Base-by-base conservation (phyloP, 1,284 basidiomycete species). In the Puccinia coronata region DNA sequence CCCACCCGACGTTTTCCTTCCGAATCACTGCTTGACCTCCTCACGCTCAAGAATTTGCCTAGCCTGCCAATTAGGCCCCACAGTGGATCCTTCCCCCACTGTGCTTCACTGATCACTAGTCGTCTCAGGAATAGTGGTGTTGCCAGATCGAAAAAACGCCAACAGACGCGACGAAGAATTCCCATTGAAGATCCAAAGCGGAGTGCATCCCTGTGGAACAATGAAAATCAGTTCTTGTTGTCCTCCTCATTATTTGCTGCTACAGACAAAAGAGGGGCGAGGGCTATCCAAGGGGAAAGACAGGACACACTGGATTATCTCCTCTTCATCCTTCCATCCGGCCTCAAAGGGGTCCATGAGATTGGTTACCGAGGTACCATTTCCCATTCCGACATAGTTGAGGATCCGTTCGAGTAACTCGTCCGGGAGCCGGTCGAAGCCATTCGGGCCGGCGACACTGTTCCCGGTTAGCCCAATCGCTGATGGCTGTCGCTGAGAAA, bases 241-340 rank as follows among this genome's bases (percentile, higher is more conserved):
- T n/a, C n/a, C n/a, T n/a, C n/a, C n/a, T n/a, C n/a, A n/a, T n/a
- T n/a, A n/a, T n/a, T n/a, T n/a, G n/a, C n/a, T n/a, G n/a, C n/a
- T n/a, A n/a, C n/a, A n/a, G n/a, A n/a, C n/a, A n/a, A n/a, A n/a
- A n/a, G n/a, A n/a, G n/a, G n/a, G n/a, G n/a, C n/a, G n/a, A 39
- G 3, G 36, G 31, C 16, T 11, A 47, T 3, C 49, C 53, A 55
- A 12, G 31, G 14, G 18, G 23, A 11, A 31, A n/a, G 49, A 31
- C 49, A 39, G 49, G 28, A 75, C 72, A 18, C 53, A 75, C 72
- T 49, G n/a, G 34, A 59, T 59, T 1, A 75, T n/a, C 20, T 75
- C 72, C 55, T 59, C 57, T 43, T 75, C 72, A 31, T 75, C 72
- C 25, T 41, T 63, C 72, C 72, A 75, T 9, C 55, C 72, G 8